These are phyloP conservation scores for Sclerotinia minor DNA, from an alignment of 2,329 filamentous ascomycete species.

Conservation along the genomic window DNA sequence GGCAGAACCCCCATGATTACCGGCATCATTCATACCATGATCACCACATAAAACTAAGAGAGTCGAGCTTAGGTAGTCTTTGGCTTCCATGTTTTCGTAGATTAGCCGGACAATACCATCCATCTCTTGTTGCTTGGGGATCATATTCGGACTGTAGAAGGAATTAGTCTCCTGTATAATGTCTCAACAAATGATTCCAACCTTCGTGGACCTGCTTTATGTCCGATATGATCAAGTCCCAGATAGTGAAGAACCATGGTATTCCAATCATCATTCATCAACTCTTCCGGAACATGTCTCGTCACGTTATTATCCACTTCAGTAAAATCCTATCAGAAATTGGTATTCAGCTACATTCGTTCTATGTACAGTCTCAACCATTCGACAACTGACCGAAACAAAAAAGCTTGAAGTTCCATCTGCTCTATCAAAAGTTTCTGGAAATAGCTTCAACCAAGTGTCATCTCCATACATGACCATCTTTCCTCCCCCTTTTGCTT, in stretches of 20 bases:
- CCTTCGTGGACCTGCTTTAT: constrained; percentile 89
- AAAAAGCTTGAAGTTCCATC: constrained; percentile 99
- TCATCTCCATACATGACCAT: constrained; percentile 96
- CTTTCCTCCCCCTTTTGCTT: constrained; percentile 67
- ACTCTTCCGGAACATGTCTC: constrained; percentile 76
- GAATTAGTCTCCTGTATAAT: constrained; percentile 28
- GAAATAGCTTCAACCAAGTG: constrained; percentile 97
- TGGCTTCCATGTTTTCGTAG: constrained; percentile 70
- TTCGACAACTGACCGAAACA: constrained; percentile 71
- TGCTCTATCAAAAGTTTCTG: constrained; percentile 77
- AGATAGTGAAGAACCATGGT: constrained; percentile 94
- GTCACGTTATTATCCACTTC: constrained; percentile 99
- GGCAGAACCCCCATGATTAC: constrained; percentile 93
- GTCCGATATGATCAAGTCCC: constrained; percentile 94
- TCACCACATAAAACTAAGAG: constrained; percentile 87
- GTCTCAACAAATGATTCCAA: constrained; percentile 41
- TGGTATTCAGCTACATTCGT: constrained; percentile 35
- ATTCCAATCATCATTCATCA: constrained; percentile 80
- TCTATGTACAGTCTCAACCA: constrained; percentile 33
- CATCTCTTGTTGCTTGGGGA: constrained; percentile 93
- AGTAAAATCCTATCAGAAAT: constrained; percentile 74
- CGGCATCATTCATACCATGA: constrained; percentile 99
- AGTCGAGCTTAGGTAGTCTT: constrained; percentile 72
- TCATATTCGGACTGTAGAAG: constrained; percentile 73
- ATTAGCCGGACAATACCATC: constrained; percentile 76